A percentile compares a stretch with the other conserved stretches of the same genome.
phyloP scores from a whole-genome alignment of 2,329 filamentous ascomycete genomes.

The Orbilia quercus region DNA sequence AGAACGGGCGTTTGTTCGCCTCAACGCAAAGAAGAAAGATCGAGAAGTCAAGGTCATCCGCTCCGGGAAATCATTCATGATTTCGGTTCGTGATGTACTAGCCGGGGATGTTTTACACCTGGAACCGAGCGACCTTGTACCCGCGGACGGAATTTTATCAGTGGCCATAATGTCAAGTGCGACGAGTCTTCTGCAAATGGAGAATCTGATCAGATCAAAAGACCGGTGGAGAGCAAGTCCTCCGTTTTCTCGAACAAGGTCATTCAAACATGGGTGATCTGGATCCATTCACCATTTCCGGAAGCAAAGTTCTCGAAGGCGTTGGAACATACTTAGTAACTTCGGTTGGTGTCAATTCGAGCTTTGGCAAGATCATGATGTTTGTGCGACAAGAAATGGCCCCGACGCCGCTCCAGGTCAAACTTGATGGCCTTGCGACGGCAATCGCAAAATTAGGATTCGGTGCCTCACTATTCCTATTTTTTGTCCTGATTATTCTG shows the following conservation, averaged over 20 bases:
- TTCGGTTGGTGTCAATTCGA: conserved; percentile 69
- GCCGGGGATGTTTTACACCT: conserved; percentile 77
- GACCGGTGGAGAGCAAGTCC: conserved; percentile 70
- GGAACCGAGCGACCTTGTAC: conserved; percentile 75
- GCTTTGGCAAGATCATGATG: conserved; percentile 70
- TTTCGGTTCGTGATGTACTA: conserved; percentile 74
- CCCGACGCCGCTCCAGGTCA: conserved; percentile 68
- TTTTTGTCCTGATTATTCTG: conserved; percentile 63
- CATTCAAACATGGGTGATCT: conserved; percentile 68
- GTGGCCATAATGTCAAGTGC: conserved; percentile 74
- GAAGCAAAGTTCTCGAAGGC: conserved; percentile 69
- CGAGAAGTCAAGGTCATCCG: conserved; percentile 74
- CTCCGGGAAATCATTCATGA: conserved; percentile 72
- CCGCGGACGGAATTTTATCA: conserved; percentile 77
- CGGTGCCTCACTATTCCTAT: conserved; percentile 62
- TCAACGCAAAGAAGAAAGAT: conserved; percentile 73
- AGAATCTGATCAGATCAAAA: conserved; percentile 79
- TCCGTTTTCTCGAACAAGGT: conserved; percentile 69
- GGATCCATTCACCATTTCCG: conserved; percentile 73
- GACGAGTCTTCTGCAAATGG: conserved; percentile 80
- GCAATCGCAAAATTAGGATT: conserved; percentile 67
- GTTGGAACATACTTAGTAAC: conserved; percentile 69
- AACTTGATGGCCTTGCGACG: conserved; percentile 67
- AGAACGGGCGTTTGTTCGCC: conserved; percentile 72
- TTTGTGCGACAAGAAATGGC: conserved; percentile 68